Base-by-base conservation (phyloP, 192 early-diverging fungal genomes). In the Piromyces sp. region DNA sequence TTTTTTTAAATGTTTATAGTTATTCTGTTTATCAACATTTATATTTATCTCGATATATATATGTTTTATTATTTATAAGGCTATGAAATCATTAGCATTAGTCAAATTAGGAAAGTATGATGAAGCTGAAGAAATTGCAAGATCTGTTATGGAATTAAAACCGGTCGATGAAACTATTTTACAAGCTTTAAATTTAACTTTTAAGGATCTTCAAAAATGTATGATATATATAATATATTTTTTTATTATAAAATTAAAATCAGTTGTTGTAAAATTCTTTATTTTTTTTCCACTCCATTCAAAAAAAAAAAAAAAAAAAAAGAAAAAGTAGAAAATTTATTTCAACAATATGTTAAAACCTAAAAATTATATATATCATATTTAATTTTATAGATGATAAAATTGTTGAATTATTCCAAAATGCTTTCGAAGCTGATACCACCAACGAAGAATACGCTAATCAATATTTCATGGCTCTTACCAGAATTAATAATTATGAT, bases 401-500 rank as follows among this genome's bases (percentile, higher is more conserved):
- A 28, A 91, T 96, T 78, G 88, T 91, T 37, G 89, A 91, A 30
- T 82, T 96, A 5, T 96, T 96, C 83, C 90, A 90, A 68, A 90
- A 86, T 19, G 94, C 94, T 11, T 89, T 87, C 30, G 86, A 85
- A 51, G 42, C 82, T 13, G 83, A 87, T 38, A 93, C 94, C 19
- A 86, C 88, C 29, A 92, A 94, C 80, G 93, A 95, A 83, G 91
- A 93, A 79, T 85, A 94, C 33, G 91, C 88, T 15, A 90, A 87
- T 78, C 92, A 95, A 80, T 90, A 91, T 89, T 96, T 94, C 84
- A 95, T 96, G 94, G 92, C 92, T 0, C 86, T 95, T 33, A 94
- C 93, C 1, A 88, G 93, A 78, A 91, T 82, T 30, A 79, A 87
- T 5, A 88, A 95, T 87, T 91, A 86, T 68, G 93, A 94, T 81